Conservation (phyloP, 1,284 basidiomycete species). For the Cryptococcus sp. region DNA sequence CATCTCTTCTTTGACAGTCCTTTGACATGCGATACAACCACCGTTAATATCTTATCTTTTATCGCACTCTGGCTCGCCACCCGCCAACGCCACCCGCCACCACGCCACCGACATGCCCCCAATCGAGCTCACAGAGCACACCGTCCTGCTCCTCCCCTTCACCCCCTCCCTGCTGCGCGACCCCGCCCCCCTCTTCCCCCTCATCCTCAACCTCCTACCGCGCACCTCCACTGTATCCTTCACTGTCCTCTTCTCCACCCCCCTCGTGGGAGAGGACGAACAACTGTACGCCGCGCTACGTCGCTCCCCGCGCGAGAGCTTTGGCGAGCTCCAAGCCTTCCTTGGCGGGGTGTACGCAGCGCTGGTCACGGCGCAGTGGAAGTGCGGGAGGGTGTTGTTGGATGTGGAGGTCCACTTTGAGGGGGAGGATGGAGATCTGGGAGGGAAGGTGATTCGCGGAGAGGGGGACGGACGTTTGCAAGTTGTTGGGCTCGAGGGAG, state of each 20-base stretch:
- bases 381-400: conserved; percentile 34
- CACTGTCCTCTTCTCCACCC: conserved; percentile 36
- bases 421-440: conserved; percentile 31
- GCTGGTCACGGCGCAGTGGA: conserved; percentile 41
- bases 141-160: conserved; percentile 37
- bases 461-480: conserved; percentile 5
- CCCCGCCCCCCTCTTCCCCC: conserved; percentile 23
- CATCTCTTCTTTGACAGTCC: no score
- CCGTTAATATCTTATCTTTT: no score
- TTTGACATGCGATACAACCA: no score
- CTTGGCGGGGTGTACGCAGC: conserved; percentile 44
- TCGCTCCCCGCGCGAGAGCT: conserved; percentile 23
- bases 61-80: no score
- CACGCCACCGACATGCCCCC: background rate
- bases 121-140: conserved; percentile 9
- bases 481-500: conserved; percentile 21
- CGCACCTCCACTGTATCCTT: conserved; percentile 17
- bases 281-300: conserved; percentile 32
- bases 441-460: conserved; percentile 16
- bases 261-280: background rate
- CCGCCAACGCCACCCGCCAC: no score
- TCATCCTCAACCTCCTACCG: conserved; percentile 23
- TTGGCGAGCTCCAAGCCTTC: conserved; percentile 40
- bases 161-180: conserved; percentile 22
- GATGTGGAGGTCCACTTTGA: conserved; percentile 46